phyloP scores from a whole-genome alignment of 2,329 filamentous ascomycete genomes.

The Fusarium begoniae region DNA sequence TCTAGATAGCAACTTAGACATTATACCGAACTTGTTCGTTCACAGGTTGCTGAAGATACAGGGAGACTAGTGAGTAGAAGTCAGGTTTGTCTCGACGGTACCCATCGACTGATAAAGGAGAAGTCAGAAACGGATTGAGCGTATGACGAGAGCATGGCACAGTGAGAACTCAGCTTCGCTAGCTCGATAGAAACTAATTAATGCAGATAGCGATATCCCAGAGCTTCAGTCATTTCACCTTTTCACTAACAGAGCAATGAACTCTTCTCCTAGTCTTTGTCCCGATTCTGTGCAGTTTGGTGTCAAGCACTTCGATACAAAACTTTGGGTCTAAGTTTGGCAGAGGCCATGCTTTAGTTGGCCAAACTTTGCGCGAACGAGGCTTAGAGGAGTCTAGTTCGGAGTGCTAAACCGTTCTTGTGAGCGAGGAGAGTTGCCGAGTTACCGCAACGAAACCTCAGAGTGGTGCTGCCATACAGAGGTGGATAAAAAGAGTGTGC shows the following conservation, averaged over 20 bases:
- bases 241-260: too few relatives aligned
- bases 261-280: neutral
- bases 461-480: neutral
- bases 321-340: fast-evolving
- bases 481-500: neutral
- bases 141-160: fast-evolving
- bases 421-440: neutral
- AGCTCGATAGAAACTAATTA: neutral
- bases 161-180: neutral
- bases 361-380: fast-evolving
- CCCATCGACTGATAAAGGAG: too few relatives aligned
- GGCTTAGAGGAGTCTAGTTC: neutral
- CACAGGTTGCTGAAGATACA: neutral
- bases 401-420: too few relatives aligned
- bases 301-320: neutral
- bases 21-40: too few relatives aligned
- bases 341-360: neutral
- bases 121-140: neutral
- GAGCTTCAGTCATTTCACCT: too few relatives aligned
- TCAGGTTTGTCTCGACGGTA: neutral
- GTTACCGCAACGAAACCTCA: neutral
- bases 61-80: neutral
- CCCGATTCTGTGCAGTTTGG: neutral
- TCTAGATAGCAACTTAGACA: too few relatives aligned
- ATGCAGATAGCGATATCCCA: fast-evolving